phyloP scores from a whole-genome alignment of 495 filamentous ascomycete genomes.

The Beverwykella pulmonaria region DNA sequence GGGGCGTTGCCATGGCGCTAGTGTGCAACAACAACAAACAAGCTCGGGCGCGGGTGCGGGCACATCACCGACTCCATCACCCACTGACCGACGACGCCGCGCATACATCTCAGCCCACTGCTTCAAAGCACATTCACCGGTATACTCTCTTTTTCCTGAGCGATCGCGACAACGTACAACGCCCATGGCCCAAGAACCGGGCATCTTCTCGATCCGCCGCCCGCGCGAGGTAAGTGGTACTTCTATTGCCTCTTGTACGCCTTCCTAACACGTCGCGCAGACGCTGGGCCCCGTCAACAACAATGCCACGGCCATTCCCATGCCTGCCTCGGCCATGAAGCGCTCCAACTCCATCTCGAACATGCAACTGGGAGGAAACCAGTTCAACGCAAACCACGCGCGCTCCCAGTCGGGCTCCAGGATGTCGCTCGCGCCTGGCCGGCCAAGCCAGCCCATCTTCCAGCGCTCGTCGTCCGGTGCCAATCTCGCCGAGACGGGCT shows the following conservation, averaged over 20 bases:
- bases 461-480: constrained; percentile 78
- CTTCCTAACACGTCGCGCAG: constrained; percentile 50
- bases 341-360: constrained; percentile 81
- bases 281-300: constrained; percentile 76
- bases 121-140: constrained; percentile 36
- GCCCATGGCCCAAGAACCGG: constrained; percentile 47
- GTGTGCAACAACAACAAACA: constrained; percentile 10
- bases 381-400: constrained; percentile 66
- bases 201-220: constrained; percentile 48
- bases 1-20: constrained; percentile 23
- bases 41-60: too few species aligned
- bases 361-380: constrained; percentile 58
- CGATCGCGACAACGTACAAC: neutral
- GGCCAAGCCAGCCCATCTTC: constrained; percentile 83
- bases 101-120: constrained; percentile 21
- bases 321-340: constrained; percentile 93
- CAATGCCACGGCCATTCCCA: constrained; percentile 74
- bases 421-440: constrained; percentile 77
- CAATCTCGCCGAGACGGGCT: constrained; percentile 72
- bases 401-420: constrained; percentile 80
- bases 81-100: constrained; percentile 2
- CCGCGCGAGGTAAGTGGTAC: constrained; percentile 47
- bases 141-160: constrained; percentile 32
- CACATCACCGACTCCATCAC: constrained; percentile 8
- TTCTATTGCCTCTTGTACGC: constrained; percentile 9